These are phyloP conservation scores for Mycosphaerella sp. DNA, from an alignment of 2,329 filamentous ascomycete genomes.

Conservation along the genomic window DNA sequence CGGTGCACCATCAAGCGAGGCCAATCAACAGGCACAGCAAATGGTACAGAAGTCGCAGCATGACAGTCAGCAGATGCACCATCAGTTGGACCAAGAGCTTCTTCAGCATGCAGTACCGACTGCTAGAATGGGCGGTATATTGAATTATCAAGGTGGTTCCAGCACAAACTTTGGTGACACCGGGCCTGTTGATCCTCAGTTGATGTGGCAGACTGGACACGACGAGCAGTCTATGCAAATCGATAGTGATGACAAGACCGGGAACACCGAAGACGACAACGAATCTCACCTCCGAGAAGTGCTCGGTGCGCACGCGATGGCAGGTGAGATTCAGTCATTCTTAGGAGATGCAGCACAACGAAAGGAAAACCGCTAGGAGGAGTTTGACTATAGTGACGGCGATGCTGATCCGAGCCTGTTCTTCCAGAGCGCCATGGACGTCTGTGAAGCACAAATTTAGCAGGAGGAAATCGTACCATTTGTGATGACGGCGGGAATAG, in stretches of 20 bases:
- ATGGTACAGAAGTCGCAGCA: not conserved
- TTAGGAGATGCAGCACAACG: constrained; percentile 5
- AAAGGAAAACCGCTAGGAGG: not conserved
- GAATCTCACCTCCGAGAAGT: constrained; percentile 4
- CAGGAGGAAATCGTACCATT: too few relatives aligned
- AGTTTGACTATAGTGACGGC: not conserved
- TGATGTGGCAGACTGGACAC: constrained; percentile 6
- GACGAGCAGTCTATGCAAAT: constrained; percentile 1
- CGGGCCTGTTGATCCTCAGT: constrained; percentile 5
- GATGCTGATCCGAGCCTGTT: too few relatives aligned
- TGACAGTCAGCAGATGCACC: not conserved
- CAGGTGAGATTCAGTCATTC: constrained; percentile 3
- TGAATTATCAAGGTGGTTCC: not conserved
- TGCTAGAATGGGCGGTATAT: constrained; percentile 31
- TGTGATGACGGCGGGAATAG: too few relatives aligned
- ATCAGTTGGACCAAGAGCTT: constrained; percentile 4
- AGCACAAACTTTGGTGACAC: not conserved
- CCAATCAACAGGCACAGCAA: not conserved
- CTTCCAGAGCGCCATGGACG: too few relatives aligned
- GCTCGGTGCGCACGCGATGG: constrained; percentile 3
- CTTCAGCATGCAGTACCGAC: constrained; percentile 13
- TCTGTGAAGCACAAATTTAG: too few relatives aligned
- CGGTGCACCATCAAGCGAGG: constrained; percentile 6
- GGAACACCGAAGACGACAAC: not conserved
- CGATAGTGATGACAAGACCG: constrained; percentile 1